Percentiles rank a stretch among this genome's conserved stretches.
Evolutionary conservation across 164 flowering plant species (phyloP).

Genomic region (Kalanchoe fedtschenkoi): DNA sequence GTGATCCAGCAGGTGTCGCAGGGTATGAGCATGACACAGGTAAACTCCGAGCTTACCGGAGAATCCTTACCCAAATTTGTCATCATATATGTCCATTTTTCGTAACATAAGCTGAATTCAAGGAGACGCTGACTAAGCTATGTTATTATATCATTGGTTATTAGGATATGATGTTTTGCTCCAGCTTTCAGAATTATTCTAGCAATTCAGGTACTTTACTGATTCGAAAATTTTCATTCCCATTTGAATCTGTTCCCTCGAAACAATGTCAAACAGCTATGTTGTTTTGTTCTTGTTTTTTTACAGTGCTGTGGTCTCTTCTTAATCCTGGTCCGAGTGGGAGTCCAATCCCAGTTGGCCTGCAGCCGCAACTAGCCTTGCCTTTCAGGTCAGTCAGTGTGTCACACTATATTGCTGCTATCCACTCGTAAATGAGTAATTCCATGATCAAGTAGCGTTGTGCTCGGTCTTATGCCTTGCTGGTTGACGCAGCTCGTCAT

Average conservation of each 20-base stretch:
- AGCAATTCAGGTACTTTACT: not conserved
- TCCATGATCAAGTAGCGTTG: no score
- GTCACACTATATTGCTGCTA: no score
- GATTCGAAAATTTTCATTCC: not conserved
- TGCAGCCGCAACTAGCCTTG: not conserved
- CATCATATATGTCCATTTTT: no score
- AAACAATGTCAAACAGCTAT: no score
- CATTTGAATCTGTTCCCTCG: no score
- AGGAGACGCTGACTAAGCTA: not conserved
- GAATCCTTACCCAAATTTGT: no score
- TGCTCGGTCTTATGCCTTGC: no score
- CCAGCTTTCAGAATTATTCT: not conserved
- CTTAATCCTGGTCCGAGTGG: not conserved
- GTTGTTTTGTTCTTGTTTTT: not conserved
- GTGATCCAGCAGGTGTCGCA: not conserved
- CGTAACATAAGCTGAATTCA: not conserved
- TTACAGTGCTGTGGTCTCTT: not conserved
- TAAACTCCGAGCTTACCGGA: not conserved
- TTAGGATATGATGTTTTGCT: slow-evolving; percentile 1
- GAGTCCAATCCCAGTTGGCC: not conserved
- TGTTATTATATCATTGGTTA: not conserved
- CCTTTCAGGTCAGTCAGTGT: slow-evolving; percentile 6
- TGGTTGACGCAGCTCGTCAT: not conserved
- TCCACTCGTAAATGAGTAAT: no score
- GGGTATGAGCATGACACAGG: not conserved